Conservation (phyloP, 1,139 yeast genomes). For the Citeromyces hawaiiensis region DNA sequence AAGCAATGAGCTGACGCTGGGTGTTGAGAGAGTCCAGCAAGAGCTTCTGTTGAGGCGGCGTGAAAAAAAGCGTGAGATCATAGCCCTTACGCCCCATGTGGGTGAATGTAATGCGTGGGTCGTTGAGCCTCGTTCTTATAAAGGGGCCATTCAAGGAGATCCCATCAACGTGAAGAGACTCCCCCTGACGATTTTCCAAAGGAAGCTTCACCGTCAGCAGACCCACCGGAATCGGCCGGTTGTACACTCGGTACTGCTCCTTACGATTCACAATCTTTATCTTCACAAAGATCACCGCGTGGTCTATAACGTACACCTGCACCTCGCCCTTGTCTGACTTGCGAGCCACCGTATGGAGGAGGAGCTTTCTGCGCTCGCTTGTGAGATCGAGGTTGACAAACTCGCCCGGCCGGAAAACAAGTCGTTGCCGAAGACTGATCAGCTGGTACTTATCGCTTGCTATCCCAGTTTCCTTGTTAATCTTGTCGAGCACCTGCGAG, state of each 20-base stretch:
- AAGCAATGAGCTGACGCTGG: constrained; percentile 58
- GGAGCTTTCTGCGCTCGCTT: constrained; percentile 66
- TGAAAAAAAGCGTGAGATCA: constrained; percentile 53
- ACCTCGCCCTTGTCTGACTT: constrained; percentile 63
- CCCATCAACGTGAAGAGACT: constrained; percentile 6
- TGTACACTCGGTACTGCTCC: constrained; percentile 84
- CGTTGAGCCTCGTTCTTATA: constrained; percentile 7
- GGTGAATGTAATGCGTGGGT: constrained; percentile 22
- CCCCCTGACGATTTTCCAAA: constrained; percentile 22
- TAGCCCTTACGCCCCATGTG: constrained; percentile 53
- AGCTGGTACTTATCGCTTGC: constrained; percentile 88
- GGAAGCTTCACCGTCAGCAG: constrained; percentile 44
- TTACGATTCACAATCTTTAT: constrained; percentile 81
- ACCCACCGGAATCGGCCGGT: constrained; percentile 87
- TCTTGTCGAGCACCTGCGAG: constrained; percentile 62
- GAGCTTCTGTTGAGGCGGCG: constrained; percentile 61
- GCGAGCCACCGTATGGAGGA: constrained; percentile 65
- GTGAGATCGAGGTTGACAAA: constrained; percentile 77
- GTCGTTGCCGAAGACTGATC: constrained; percentile 70
- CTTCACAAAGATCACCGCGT: constrained; percentile 74
- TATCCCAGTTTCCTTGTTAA: constrained; percentile 86
- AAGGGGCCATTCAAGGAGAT: constrained; percentile 9
- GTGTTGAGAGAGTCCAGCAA: constrained; percentile 66
- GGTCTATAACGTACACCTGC: constrained; percentile 76
- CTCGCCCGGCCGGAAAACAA: constrained; percentile 69